phyloP scores from a whole-genome alignment of 78 protist species.

The Monosiga brevicollis region DNA sequence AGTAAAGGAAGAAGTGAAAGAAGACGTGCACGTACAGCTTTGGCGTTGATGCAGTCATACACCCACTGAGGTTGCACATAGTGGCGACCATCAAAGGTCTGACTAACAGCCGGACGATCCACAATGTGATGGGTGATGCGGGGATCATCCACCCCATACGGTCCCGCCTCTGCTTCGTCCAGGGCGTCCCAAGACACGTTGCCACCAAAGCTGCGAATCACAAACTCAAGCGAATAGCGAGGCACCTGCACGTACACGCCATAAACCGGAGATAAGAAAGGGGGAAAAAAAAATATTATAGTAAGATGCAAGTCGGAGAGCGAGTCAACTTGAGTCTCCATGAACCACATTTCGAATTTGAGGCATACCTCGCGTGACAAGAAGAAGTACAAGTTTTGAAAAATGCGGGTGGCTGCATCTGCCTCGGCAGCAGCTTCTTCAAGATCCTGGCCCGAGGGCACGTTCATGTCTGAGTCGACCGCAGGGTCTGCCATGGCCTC shows the following conservation, averaged over 20 bases:
- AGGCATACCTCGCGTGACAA: too few relatives aligned
- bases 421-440: too few relatives aligned
- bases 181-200: constrained; percentile 33
- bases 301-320: too few relatives aligned
- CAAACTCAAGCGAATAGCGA: constrained; percentile 41
- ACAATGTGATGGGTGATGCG: constrained; percentile 56
- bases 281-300: too few relatives aligned
- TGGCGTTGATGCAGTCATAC: constrained; percentile 74
- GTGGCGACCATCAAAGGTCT: constrained; percentile 12
- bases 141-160: constrained; percentile 7
- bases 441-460: too few relatives aligned
- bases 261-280: too few relatives aligned
- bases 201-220: constrained; percentile 65
- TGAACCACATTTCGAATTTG: too few relatives aligned
- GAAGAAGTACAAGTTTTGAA: too few relatives aligned
- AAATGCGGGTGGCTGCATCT: too few relatives aligned
- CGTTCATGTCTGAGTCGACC: too few relatives aligned
- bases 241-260: constrained; percentile 73
- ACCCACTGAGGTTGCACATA: constrained; percentile 97
- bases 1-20: not conserved
- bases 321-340: too few relatives aligned
- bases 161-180: not conserved
- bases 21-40: not conserved
- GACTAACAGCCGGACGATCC: constrained; percentile 29
- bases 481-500: too few relatives aligned